Evolutionary conservation across 129 eudicot species (phyloP), one percentile per base, ranked within the genome.

Genomic region (Flaveria linearis): DNA sequence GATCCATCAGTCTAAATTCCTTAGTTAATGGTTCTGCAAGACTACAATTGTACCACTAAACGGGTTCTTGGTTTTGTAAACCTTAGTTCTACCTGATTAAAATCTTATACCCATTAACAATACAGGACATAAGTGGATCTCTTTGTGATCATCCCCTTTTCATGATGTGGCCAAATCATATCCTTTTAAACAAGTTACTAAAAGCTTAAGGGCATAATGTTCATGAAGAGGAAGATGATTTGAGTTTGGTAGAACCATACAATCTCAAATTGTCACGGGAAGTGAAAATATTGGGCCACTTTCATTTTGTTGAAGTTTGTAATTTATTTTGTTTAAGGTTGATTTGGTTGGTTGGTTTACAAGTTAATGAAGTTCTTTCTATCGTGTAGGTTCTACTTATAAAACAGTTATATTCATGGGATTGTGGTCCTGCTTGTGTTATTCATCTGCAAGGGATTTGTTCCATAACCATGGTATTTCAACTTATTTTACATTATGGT

Each of bases 381-480:
- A 46, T 15, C 65, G 64, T 63, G 39, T 77, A 95, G 96, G 97
- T 95, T 9, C 96, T 97, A 0, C 97, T 89, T 76, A 78, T 95
- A 77, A 87, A 85, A 77, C 96, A 89, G 47, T 66, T 83, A 68
- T 86, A 85, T 65, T 83, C 91, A 64, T 95, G 97, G 99, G 97
- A 95, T 84, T 91, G 96, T 86, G 99, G 99, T 68, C 96, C 87
- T 85, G 93, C 93, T 77, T 95, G 97, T 83, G 52, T 91, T 71
- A 95, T 95, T 72, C 88, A 30, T 30, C 5, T 30, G 36, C 36
- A 30, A 30, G 36, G 4, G 36, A 30, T 30, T 30, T 30, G 36
- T 30, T 30, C 36, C 5, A 30, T 5, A 30, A 30, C 36, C 5
- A 30, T 3, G 36, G 36, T 30, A 30, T 30, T 30, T 30, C 36